These are phyloP conservation scores for Vanderwaltozyma tropicalis DNA, from an alignment of 805 yeast genomes.

Conservation along the genomic window DNA sequence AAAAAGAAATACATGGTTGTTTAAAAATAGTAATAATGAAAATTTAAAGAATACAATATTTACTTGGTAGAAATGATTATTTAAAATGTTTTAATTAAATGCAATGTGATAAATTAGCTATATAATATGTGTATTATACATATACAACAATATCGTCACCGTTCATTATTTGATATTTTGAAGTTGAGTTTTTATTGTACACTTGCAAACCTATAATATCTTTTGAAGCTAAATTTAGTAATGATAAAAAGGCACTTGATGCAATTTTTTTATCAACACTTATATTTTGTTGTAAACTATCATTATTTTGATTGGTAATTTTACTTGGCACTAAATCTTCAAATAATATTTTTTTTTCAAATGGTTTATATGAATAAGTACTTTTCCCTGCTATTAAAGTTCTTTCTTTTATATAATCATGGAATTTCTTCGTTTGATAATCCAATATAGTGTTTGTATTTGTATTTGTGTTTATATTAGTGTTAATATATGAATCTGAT, in stretches of 20 bases:
- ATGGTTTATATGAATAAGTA: conserved; percentile 11
- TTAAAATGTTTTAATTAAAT: too few species aligned
- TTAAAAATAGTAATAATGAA: not conserved
- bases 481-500: not conserved
- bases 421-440: conserved; percentile 21
- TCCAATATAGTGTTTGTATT: too few species aligned
- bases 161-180: not conserved
- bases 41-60: not conserved
- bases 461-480: not conserved
- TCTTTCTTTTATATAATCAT: conserved; percentile 21
- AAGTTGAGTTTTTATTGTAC: not conserved
- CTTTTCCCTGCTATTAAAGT: conserved; percentile 13
- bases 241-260: conserved; percentile 24
- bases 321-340: conserved; percentile 23
- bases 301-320: conserved; percentile 2
- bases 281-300: not conserved
- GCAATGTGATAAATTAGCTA: too few species aligned
- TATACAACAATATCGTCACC: conserved; percentile 4
- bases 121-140: not conserved
- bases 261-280: conserved; percentile 17
- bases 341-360: conserved; percentile 14
- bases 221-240: conserved; percentile 22
- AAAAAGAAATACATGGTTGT: not conserved
- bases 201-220: conserved; percentile 8
- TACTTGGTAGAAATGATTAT: not conserved